phyloP scores from a whole-genome alignment of 768 basidiomycete genomes.

The Candolleomyces aberdarensis region DNA sequence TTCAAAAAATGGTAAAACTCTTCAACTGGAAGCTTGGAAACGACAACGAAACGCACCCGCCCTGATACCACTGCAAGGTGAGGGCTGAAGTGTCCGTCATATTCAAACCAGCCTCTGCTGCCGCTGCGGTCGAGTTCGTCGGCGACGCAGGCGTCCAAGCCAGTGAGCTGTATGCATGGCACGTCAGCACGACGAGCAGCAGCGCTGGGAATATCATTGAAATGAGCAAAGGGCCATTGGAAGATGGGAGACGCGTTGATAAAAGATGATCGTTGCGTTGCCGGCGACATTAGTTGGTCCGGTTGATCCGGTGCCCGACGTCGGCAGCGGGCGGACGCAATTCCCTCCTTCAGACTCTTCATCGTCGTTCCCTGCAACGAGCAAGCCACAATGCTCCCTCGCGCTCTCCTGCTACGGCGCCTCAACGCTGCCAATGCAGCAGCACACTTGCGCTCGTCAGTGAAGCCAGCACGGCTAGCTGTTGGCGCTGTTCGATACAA shows the following conservation, averaged over 20 bases:
- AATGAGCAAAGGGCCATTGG: not conserved
- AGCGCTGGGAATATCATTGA: no score
- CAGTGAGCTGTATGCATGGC: no score
- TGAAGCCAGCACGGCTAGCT: not conserved
- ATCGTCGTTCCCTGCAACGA: not conserved
- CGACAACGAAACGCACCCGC: constrained; percentile 35
- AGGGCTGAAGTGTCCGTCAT: constrained; percentile 57
- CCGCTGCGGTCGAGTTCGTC: constrained; percentile 58
- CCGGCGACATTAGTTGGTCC: no score
- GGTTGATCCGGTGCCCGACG: no score
- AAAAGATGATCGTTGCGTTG: no score
- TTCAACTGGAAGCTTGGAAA: not conserved
- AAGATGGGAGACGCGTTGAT: not conserved
- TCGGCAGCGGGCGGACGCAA: not conserved
- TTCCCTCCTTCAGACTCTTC: not conserved
- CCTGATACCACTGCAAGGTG: constrained; percentile 56
- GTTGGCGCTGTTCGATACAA: not conserved
- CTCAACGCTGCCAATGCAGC: not conserved
- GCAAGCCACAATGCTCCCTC: constrained; percentile 4
- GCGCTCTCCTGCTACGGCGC: constrained; percentile 1
- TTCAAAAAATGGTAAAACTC: not conserved
- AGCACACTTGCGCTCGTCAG: not conserved
- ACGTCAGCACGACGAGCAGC: no score
- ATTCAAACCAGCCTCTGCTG: constrained; percentile 37
- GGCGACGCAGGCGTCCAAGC: constrained; percentile 71